Conservation (phyloP, 169 alveolate species). For the Plasmodium cynomolgi region DNA sequence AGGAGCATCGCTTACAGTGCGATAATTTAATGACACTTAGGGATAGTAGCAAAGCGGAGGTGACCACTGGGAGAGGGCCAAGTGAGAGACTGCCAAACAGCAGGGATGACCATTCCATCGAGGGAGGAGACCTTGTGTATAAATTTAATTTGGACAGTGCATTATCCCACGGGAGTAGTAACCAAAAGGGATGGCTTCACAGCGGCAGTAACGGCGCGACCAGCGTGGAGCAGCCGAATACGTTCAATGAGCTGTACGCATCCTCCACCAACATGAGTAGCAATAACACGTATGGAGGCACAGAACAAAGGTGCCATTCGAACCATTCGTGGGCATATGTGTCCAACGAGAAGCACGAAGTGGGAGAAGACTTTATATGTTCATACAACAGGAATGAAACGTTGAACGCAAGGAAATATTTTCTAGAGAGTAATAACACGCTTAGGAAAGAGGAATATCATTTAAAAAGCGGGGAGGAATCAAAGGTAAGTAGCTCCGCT, state of each 20-base stretch:
- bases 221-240: not conserved
- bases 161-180: not conserved
- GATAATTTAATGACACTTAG: conserved; percentile 41
- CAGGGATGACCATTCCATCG: not conserved
- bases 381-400: conserved; percentile 34
- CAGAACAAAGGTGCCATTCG: not conserved
- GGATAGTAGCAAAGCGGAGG: not conserved
- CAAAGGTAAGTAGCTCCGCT: not conserved
- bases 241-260: not conserved
- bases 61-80: not conserved
- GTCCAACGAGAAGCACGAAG: conserved; percentile 66
- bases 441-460: not conserved
- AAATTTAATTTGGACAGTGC: conserved; percentile 12
- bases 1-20: conserved; percentile 5
- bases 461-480: not conserved
- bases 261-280: not conserved
- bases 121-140: not conserved
- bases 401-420: not conserved
- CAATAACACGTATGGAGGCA: not conserved
- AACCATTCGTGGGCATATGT: conserved; percentile 32
- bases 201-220: not conserved
- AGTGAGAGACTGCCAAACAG: not conserved
- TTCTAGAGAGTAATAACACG: not conserved
- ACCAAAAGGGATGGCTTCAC: not conserved
- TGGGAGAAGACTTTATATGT: conserved; percentile 23